Percentiles rank a stretch among this genome's conserved stretches.
Evolutionary conservation across 306 rosid species (phyloP).

Genomic region (Sechiopsis laciniata): DNA sequence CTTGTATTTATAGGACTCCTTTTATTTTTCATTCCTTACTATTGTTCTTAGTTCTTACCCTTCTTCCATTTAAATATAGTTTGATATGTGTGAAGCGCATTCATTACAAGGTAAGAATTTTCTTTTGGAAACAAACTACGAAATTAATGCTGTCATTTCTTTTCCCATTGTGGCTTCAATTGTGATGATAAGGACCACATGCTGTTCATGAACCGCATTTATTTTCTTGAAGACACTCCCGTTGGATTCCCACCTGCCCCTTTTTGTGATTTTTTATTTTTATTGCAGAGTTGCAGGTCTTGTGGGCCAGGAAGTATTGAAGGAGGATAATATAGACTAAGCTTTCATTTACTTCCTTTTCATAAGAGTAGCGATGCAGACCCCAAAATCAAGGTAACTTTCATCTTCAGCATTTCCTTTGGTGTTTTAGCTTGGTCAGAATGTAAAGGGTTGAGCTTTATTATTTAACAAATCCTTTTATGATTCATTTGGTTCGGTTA

Average conservation of each 20-base stretch:
- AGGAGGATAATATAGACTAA: slow-evolving; percentile 35
- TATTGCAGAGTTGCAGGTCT: slow-evolving; percentile 35
- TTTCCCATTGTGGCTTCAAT: slow-evolving; percentile 40
- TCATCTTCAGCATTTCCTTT: slow-evolving; percentile 22
- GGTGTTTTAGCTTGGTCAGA: neutral
- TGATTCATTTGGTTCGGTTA: neutral
- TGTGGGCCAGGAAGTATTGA: slow-evolving; percentile 77
- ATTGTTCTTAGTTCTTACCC: neutral
- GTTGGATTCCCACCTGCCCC: slow-evolving; percentile 68
- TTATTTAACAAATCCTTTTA: neutral
- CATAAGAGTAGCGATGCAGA: slow-evolving; percentile 64
- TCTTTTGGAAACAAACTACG: neutral
- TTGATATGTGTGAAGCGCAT: slow-evolving; percentile 10
- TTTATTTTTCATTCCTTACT: neutral
- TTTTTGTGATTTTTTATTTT: slow-evolving; percentile 37
- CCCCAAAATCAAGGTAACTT: slow-evolving; percentile 90
- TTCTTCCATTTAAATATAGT: neutral
- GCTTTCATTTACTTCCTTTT: slow-evolving; percentile 27
- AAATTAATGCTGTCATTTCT: slow-evolving; percentile 22
- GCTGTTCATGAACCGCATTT: slow-evolving; percentile 54
- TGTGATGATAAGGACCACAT: slow-evolving; percentile 44
- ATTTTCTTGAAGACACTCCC: slow-evolving; percentile 39
- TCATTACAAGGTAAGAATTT: slow-evolving; percentile 12
- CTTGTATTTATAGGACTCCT: neutral
- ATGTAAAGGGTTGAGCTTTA: slow-evolving; percentile 4